Base-by-base conservation (phyloP, 164 flowering plant species). In the Protea cynaroides region DNA sequence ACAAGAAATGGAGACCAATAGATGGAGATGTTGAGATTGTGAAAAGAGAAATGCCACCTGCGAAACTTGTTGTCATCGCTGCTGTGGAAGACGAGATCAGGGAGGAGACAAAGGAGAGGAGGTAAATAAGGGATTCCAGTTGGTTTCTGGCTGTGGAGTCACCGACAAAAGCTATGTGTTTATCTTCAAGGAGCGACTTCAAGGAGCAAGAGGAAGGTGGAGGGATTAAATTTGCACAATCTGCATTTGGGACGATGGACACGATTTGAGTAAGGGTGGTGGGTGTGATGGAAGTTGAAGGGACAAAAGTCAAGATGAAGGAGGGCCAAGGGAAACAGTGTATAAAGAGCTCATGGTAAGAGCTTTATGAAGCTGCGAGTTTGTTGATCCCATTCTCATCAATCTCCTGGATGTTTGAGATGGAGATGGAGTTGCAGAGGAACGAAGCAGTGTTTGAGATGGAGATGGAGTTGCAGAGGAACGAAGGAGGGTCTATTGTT, bases 111-210 rank as follows among this genome's bases (percentile, higher is more conserved):
- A 81, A 68, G 51, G 96, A 69, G 4, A 89, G 56, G 76, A 89
- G 67, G 69, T 97, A n/a, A n/a, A n/a, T n/a, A n/a, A n/a, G n/a
- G n/a, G n/a, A n/a, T n/a, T n/a, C n/a, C n/a, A n/a, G n/a, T 70
- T 94, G 99, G 72, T 94, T 94, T 64, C 99, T 78, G 25, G 97
- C 96, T 78, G 91, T 65, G n/a, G 99, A 91, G 51, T 94, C 99
- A 8, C 99, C 99, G 1, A 94, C 83, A 70, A 91, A 94, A 7
- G 92, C 96, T 38, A 94, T 58, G 64, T 68, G n/a, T n/a, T n/a
- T n/a, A n/a, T n/a, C n/a, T n/a, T n/a, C n/a, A n/a, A n/a, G n/a
- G n/a, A n/a, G n/a, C n/a, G n/a, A n/a, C n/a, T n/a, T n/a, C n/a
- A n/a, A n/a, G n/a, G n/a, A n/a, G n/a, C n/a, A n/a, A n/a, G n/a